phyloP scores from a whole-genome alignment of 2,329 filamentous ascomycete genomes.

The Celoporthe dispersa region DNA sequence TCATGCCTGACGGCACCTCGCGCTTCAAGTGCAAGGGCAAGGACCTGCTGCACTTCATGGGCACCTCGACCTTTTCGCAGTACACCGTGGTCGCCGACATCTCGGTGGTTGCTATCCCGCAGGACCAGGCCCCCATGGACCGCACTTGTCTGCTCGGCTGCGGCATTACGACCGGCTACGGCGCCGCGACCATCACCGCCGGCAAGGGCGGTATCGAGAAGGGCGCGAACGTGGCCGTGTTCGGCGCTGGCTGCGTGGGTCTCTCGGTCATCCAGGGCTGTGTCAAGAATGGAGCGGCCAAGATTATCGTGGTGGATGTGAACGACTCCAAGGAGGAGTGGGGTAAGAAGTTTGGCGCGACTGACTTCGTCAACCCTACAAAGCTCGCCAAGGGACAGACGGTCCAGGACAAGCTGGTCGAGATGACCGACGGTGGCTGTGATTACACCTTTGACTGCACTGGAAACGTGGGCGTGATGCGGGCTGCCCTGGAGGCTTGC shows the following conservation, averaged over 20 bases:
- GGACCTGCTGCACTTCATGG: constrained; percentile 98
- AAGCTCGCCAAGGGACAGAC: constrained; percentile 74
- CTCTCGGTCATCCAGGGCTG: constrained; percentile 94
- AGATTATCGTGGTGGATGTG: constrained; percentile 75
- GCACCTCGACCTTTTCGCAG: constrained; percentile 97
- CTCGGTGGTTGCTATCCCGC: constrained; percentile 86
- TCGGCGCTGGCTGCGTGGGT: constrained; percentile 95
- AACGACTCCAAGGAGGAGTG: constrained; percentile 92
- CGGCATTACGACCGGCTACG: constrained; percentile 98
- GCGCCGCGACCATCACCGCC: constrained; percentile 91
- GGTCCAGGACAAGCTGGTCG: constrained; percentile 89
- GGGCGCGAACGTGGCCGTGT: constrained; percentile 87
- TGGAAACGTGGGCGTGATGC: constrained; percentile 94
- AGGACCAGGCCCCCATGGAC: constrained; percentile 90
- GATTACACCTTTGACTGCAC: constrained; percentile 99
- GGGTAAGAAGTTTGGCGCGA: constrained; percentile 93
- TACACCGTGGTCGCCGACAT: constrained; percentile 99
- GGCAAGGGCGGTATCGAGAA: constrained; percentile 70
- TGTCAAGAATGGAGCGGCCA: constrained; percentile 77
- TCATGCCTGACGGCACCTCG: constrained; percentile 96
- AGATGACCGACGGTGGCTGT: constrained; percentile 97
- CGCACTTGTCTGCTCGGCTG: constrained; percentile 94
- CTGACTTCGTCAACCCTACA: constrained; percentile 93
- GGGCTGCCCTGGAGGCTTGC: constrained; percentile 92
- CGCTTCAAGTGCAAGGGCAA: constrained; percentile 95